Base-by-base conservation (phyloP, 1,139 yeast genomes). In the Nakaseomyces uthaithaninus region DNA sequence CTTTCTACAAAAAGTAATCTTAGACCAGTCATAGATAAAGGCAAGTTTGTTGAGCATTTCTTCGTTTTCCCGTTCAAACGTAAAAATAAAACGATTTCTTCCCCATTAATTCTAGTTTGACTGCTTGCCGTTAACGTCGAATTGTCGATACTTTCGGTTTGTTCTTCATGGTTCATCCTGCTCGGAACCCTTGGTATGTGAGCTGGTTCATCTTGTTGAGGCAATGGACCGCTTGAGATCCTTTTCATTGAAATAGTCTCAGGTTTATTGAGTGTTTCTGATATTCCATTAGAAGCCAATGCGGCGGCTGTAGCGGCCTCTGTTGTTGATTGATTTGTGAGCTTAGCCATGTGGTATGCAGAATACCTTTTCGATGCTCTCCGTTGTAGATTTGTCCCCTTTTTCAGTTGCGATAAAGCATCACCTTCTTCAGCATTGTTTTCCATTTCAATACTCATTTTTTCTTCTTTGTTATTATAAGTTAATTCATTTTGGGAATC, bases 281-380 rank as follows among this genome's bases (percentile, higher is more conserved):
- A 16, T 25, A 30, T 20, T 14, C 34, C 33, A 10, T 31, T 23
- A 16, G 49, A 39, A 2, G 53, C 49, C 19, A 42, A 43, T n/a
- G 48, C 45, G 2, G 62, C 60, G 2, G 62, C 52, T 8, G 62
- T 64, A 1, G 62, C 62, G 3, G 69, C 71, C 10, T 54, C 58
- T 10, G 49, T 42, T 2, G 55, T 46, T 4, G 69, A 65, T 48
- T 65, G 68, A 48, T 75, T 78, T 0, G 87, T 71, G 18, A 84
- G 69, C 52, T 82, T 84, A 1, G 94, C 89, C 63, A 81, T 83
- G 55, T 91, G 97, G 49, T 87, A 91, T 0, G 96, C 95, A 19
- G 95, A 85, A 56, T 82, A 91, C 45, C 98, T 67, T 41, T 60
- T 60, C 3, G 96, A 87, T 0, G 98, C 98, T 45, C 96, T 73